Evolutionary conservation across 1,139 yeast species (phyloP).

Genomic region (Pichia cactophila): DNA sequence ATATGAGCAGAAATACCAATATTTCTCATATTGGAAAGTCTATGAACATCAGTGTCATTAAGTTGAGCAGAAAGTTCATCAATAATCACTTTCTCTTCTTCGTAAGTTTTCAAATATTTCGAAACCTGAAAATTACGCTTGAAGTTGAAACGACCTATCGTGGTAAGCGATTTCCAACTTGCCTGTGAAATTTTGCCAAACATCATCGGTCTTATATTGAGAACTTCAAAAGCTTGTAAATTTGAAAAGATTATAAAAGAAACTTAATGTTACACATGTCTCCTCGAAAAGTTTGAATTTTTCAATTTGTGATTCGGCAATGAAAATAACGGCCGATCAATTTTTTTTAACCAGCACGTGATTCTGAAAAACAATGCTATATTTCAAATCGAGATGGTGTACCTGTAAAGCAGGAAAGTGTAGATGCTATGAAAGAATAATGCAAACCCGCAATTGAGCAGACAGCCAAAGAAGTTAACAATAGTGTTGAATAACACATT

Average conservation of each 20-base stretch:
- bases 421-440: conserved; percentile 5
- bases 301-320: neutral
- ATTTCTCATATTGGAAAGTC: conserved; percentile 65
- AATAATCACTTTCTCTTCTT: conserved; percentile 61
- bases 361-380: neutral
- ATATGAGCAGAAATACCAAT: conserved; percentile 98
- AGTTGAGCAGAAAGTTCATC: conserved; percentile 48
- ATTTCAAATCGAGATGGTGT: neutral
- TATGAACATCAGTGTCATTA: conserved; percentile 48
- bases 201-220: conserved; percentile 5
- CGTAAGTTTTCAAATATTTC: conserved; percentile 35
- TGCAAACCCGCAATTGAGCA: conserved; percentile 1
- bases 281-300: neutral
- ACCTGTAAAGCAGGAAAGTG: conserved; percentile 1
- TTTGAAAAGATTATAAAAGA: neutral
- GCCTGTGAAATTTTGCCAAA: conserved; percentile 11
- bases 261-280: neutral
- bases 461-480: conserved; percentile 2
- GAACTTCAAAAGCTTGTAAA: neutral
- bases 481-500: neutral
- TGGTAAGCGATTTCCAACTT: conserved; percentile 5
- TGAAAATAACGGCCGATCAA: no score
- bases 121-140: conserved; percentile 22
- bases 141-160: conserved; percentile 8
- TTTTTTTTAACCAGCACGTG: no score